Evolutionary conservation across 257 asterid genomes (phyloP), one percentile per base, ranked within the genome.

Genomic region (Petrea volubilis): DNA sequence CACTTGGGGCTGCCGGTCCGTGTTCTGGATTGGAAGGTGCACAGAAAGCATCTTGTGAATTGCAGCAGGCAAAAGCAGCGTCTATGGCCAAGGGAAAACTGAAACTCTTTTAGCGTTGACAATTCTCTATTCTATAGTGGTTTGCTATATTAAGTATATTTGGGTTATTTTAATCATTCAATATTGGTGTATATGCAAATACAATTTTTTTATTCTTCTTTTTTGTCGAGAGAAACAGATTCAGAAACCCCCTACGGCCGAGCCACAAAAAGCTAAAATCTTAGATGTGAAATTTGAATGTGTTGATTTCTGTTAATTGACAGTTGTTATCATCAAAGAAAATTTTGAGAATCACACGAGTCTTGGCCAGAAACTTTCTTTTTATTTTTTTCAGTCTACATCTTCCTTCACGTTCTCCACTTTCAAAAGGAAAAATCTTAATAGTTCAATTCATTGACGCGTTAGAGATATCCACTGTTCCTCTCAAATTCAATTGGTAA

Each of bases 1-100:
- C 95, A 56, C 80, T 90, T 13, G 90, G 89, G 6, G 66, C 73
- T 0, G 47, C 50, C 13, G 78, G 80, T 74, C 67, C 82, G 1
- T 90, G 96, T 68, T 81, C 83, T 31, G 87, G 80, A 25, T 73
- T 87, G 78, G 41, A 64, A 0, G 90, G 90, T 15, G 59, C 84
- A 20, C 75, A 71, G 52, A 86, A 25, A 23, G 47, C 64, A 31
- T n/a, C 77, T 0, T 72, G 71, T 40, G 57, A 40, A 12, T 53
- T 72, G 58, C 63, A 78, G 74, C 68, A 64, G 60, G 82, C 81
- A 31, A 80, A 75, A 68, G 81, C 58, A 41, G n/a, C n/a, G n/a
- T 59, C 83, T 11, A 60, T 75, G 44, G 79, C 74, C 2, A 82
- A 85, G 57, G 96, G 92, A 49, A 90, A 90, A 68, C 77, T 87